phyloP scores from a whole-genome alignment of 2,329 filamentous ascomycete genomes.

The Penicillium sp. region DNA sequence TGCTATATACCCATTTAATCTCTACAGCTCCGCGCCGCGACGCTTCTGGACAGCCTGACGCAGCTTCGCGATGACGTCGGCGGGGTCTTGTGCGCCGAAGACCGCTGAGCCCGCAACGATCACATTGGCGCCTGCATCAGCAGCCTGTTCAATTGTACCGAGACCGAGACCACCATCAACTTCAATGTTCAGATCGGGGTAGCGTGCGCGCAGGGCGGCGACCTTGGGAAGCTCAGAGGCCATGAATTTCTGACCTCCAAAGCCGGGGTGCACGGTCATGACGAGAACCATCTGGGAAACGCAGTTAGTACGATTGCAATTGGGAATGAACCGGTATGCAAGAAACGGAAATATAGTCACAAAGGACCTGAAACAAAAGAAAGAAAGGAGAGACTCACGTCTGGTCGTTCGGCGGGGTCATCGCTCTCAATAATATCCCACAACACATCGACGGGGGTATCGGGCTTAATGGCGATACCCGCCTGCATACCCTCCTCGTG shows the following conservation, averaged over 20 bases:
- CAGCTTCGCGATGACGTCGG: slow-evolving; percentile 79
- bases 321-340: background rate
- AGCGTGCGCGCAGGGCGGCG: slow-evolving; percentile 73
- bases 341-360: background rate
- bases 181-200: slow-evolving; percentile 93
- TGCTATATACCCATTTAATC: slow-evolving; percentile 3
- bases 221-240: slow-evolving; percentile 93
- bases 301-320: slow-evolving; percentile 8
- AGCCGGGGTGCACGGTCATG: slow-evolving; percentile 97
- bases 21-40: slow-evolving; percentile 19
- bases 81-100: slow-evolving; percentile 86
- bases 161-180: slow-evolving; percentile 91
- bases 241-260: slow-evolving; percentile 99
- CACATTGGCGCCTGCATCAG: slow-evolving; percentile 93
- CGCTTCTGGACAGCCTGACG: slow-evolving; percentile 73
- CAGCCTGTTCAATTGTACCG: slow-evolving; percentile 87
- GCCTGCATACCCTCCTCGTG: slow-evolving; percentile 85
- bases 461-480: slow-evolving; percentile 93
- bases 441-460: slow-evolving; percentile 84
- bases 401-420: slow-evolving; percentile 74
- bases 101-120: slow-evolving; percentile 97
- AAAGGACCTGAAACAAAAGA: background rate
- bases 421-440: slow-evolving; percentile 81
- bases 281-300: slow-evolving; percentile 83
- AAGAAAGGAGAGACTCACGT: slow-evolving; percentile 61